Evolutionary conservation across 805 yeast genomes (phyloP).

Genomic region (Wickerhamiella bombiphila): DNA sequence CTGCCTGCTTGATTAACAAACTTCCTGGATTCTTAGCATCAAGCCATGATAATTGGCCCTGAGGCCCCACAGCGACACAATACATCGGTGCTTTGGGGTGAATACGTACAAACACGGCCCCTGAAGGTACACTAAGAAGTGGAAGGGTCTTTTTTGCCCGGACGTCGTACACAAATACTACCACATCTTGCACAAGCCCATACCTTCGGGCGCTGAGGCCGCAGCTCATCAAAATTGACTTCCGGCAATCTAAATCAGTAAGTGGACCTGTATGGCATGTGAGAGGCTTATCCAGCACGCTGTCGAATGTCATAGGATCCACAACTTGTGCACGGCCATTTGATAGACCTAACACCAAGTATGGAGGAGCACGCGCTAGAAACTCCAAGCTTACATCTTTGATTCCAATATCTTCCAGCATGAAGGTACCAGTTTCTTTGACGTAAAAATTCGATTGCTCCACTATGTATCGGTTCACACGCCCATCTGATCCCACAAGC

Average conservation of each 20-base stretch:
- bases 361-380: constrained; percentile 21
- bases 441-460: constrained; percentile 26
- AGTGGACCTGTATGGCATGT: constrained; percentile 27
- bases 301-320: constrained; percentile 25
- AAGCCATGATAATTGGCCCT: constrained; percentile 74
- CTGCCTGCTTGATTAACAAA: constrained; percentile 52
- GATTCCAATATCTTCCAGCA: constrained; percentile 14
- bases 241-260: constrained; percentile 26
- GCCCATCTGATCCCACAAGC: constrained; percentile 22
- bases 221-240: constrained; percentile 42
- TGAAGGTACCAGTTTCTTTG: constrained; percentile 23
- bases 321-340: constrained; percentile 24
- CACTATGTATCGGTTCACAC: constrained; percentile 21
- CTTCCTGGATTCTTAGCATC: constrained; percentile 70
- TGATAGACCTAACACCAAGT: constrained; percentile 23
- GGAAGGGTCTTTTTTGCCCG: constrained; percentile 55
- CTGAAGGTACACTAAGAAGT: constrained; percentile 79
- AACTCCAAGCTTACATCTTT: constrained; percentile 17
- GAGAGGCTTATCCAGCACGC: constrained; percentile 7
- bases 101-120: constrained; percentile 68
- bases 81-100: constrained; percentile 80
- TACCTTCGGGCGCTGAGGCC: constrained; percentile 55
- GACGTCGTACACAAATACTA: constrained; percentile 70
- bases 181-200: constrained; percentile 53
- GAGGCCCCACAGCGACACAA: constrained; percentile 53